Conservation (phyloP, 192 early-diverging fungal genomes). For the Entophlyctis luteolus region DNA sequence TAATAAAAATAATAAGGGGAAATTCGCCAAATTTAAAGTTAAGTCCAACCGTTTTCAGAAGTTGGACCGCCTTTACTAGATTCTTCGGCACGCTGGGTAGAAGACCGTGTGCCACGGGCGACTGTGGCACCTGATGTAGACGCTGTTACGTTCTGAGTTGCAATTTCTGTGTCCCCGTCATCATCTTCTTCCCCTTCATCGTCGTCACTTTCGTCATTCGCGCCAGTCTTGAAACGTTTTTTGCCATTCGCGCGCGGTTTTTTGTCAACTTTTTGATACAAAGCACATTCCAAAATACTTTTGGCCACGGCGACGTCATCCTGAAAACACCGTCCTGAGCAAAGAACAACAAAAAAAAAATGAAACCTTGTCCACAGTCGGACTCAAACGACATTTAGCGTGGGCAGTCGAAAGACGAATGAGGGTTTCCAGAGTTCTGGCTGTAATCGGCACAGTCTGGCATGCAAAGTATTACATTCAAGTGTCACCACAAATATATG, state of each 20-base stretch:
- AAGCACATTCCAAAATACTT: conserved; percentile 78
- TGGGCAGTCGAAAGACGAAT: conserved; percentile 96
- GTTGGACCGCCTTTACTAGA: no score
- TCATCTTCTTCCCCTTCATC: conserved; percentile 25
- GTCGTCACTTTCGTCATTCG: conserved; percentile 18
- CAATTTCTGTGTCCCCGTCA: no score
- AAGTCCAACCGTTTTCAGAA: no score
- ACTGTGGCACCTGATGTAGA: no score
- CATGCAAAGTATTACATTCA: conserved; percentile 1
- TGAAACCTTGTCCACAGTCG: conserved; percentile 64
- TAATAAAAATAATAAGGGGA: background rate
- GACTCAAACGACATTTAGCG: conserved; percentile 85
- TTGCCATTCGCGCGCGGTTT: conserved; percentile 30
- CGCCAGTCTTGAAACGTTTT: conserved; percentile 24
- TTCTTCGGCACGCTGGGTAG: no score
- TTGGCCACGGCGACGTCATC: conserved; percentile 82
- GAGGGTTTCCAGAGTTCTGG: conserved; percentile 96
- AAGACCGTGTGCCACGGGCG: no score
- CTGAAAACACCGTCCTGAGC: background rate
- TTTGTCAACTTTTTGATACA: conserved; percentile 81
- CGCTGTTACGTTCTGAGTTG: no score
- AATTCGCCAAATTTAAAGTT: background rate
- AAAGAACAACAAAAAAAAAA: background rate
- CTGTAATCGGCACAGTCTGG: conserved; percentile 89
- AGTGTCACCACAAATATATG: background rate